Evolutionary conservation across 495 filamentous ascomycete species (phyloP), one percentile per base, ranked within the genome.

Genomic region (Penicillium verhagenii): DNA sequence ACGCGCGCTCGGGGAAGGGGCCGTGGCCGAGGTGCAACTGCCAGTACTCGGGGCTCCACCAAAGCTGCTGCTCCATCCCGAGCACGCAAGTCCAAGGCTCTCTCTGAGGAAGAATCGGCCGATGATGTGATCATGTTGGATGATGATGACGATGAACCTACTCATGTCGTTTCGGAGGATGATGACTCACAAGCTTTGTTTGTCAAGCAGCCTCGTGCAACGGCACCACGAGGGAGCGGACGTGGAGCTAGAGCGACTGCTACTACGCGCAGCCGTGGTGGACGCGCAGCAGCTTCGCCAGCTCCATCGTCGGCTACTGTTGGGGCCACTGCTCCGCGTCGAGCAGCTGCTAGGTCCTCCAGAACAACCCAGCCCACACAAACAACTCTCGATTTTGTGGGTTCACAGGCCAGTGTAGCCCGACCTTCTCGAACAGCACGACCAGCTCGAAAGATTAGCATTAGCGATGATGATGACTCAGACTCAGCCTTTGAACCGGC

Each of bases 391-490:
- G 86, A 80, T 63, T 96, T 96, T 64, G 71, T 96, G 63, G 70
- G 79, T 2, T 82, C 86, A 31, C 78, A 76, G 43, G 70, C 76
- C 10, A 72, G 75, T 53, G 68, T 62, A 23, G 56, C 61, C 59
- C 74, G 66, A 59, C 71, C 66, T 63, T 68, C 72, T 72, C 69
- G 73, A 63, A 50, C 69, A 70, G 64, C 78, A 47, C 69, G 72
- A 39, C 67, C 73, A 23, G 68, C 71, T 11, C 73, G 66, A 59
- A 64, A 69, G 20, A 54, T 73, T 38, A 77, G 75, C 59, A 80
- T 87, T 52, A 84, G 90, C 54, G 88, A 89, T 53, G 90, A 92
- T 52, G 88, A 89, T 57, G 89, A 91, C 60, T 81, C 89, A 52
- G 91, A 96, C 74, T 45, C 42, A 26, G 91, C 88, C 1, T 94